Base-by-base conservation (phyloP, 441 rosid genomes). In the Aleurites moluccanus region DNA sequence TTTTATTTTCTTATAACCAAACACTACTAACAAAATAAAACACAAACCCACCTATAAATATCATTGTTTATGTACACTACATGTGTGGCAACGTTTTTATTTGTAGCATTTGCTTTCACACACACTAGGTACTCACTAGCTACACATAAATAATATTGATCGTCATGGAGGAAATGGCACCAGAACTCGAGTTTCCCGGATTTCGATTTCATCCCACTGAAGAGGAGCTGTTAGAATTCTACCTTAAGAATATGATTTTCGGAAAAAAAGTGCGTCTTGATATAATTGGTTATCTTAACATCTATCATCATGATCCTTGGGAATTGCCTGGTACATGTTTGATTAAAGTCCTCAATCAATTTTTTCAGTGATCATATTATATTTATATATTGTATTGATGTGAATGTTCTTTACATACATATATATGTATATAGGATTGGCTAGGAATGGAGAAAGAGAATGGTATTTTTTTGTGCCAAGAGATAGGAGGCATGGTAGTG, bases 381-480 rank as follows among this genome's bases (percentile, higher is more conserved):
- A 38, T 38, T 38, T 38, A 33, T 4, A 5, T 38, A 38, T 6
- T 38, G 40, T 45, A 45, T 53, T 53, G 59, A 33, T 63, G 20
- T 63, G 23, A 5, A 33, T 33, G 13, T 33, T 63, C 10, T 61
- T 61, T 28, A n/a, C n/a, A n/a, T n/a, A n/a, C n/a, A n/a, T n/a
- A n/a, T n/a, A n/a, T n/a, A n/a, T 33, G 7, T 42, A 6, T 35
- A 38, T 63, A 95, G 99, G 80, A 42, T 72, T 93, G 89, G 88
- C 99, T 0, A 88, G 64, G 79, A 85, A 90, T 57, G 98, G 98
- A 1, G 99, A 90, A 69, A 87, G 98, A 49, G 98, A 95, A 59
- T 95, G 99, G 99, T 95, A 95, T 49, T 95, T 95, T 79, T 89
- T 90, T 73, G 99, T 95, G 76, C 99, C 97, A 0, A 85, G 99